Evolutionary conservation across 2,329 filamentous ascomycete genomes (phyloP).

Genomic region (Neonectria punicea): DNA sequence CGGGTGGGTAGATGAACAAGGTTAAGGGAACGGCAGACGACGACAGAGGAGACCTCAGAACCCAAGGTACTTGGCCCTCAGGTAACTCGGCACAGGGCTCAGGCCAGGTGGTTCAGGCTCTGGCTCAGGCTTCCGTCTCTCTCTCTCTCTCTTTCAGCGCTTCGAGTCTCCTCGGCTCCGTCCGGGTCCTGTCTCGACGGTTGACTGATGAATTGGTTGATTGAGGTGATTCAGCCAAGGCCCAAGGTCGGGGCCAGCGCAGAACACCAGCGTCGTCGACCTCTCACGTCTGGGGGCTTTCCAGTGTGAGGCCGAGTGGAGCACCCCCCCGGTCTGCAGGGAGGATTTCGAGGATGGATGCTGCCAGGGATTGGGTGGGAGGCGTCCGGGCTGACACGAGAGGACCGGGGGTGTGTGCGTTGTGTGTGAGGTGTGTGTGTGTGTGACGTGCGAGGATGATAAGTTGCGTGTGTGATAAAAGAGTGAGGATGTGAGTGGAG

Average conservation of each 20-base stretch:
- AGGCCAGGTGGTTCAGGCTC: slow-evolving; percentile 1
- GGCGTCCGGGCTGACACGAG: slow-evolving; percentile 48
- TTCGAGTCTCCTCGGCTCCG: not conserved
- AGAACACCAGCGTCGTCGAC: slow-evolving; percentile 11
- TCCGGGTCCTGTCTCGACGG: not conserved
- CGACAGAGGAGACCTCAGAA: not conserved
- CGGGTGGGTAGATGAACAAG: slow-evolving; percentile 14
- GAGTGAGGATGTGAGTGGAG: not conserved
- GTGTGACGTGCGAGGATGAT: not conserved
- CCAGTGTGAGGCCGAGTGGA: slow-evolving; percentile 40
- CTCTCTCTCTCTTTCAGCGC: not conserved
- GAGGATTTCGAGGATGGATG: slow-evolving; percentile 38
- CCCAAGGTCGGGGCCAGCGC: slow-evolving; percentile 29
- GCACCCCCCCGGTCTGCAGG: slow-evolving; percentile 30
- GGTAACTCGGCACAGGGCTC: not conserved
- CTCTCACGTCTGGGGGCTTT: slow-evolving; percentile 30
- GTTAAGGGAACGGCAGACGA: slow-evolving; percentile 18
- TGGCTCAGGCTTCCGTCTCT: not conserved
- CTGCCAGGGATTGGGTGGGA: slow-evolving; percentile 46
- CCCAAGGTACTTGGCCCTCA: not conserved
- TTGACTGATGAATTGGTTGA: slow-evolving; percentile 29
- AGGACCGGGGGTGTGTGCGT: slow-evolving; percentile 7
- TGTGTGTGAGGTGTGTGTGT: slow-evolving; percentile 11
- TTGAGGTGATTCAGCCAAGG: slow-evolving; percentile 41
- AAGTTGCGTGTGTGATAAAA: not conserved